Conservation (phyloP, 352 stramenopile genomes). For the Globisporangium parvum region DNA sequence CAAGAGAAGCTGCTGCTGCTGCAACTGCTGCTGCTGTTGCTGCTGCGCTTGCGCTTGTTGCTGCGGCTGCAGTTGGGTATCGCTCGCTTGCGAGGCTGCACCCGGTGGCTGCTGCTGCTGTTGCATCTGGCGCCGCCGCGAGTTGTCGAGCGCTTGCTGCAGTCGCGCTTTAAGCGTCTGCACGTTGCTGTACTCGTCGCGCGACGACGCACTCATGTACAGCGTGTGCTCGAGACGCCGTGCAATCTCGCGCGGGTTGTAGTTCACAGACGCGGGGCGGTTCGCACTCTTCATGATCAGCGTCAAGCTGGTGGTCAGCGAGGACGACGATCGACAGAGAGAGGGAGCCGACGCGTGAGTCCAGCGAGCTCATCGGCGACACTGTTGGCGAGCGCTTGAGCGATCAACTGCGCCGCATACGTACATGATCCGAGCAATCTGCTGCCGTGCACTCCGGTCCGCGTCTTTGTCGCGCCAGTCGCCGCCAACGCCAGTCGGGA, state of each 20-base stretch:
- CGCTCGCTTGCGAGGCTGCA: conserved; percentile 17
- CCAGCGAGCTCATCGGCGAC: background rate
- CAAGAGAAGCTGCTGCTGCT: conserved; percentile 54
- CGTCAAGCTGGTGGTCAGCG: conserved; percentile 64
- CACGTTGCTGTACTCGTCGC: conserved; percentile 86
- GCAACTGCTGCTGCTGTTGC: conserved; percentile 29
- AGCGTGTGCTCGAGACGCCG: conserved; percentile 78
- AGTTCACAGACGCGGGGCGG: conserved; percentile 79
- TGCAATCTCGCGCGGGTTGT: conserved; percentile 85
- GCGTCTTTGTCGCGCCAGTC: conserved; percentile 87
- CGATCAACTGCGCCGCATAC: too few relatives aligned
- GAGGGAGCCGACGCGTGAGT: background rate
- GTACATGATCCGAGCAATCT: conserved; percentile 88
- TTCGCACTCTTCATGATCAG: conserved; percentile 89
- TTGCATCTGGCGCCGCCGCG: conserved; percentile 63
- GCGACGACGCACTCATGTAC: conserved; percentile 80
- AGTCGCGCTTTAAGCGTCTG: conserved; percentile 78
- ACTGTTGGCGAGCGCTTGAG: background rate
- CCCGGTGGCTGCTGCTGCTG: conserved; percentile 23
- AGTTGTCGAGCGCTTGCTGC: conserved; percentile 84
- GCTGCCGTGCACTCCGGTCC: conserved; percentile 67
- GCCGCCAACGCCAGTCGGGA: conserved; percentile 4
- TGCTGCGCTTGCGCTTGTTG: conserved; percentile 28
- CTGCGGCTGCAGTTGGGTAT: conserved; percentile 17
- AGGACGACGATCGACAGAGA: conserved; percentile 3